These are phyloP conservation scores for Pyrenopolyporus hunteri DNA, from an alignment of 495 filamentous ascomycete genomes.

Conservation along the genomic window DNA sequence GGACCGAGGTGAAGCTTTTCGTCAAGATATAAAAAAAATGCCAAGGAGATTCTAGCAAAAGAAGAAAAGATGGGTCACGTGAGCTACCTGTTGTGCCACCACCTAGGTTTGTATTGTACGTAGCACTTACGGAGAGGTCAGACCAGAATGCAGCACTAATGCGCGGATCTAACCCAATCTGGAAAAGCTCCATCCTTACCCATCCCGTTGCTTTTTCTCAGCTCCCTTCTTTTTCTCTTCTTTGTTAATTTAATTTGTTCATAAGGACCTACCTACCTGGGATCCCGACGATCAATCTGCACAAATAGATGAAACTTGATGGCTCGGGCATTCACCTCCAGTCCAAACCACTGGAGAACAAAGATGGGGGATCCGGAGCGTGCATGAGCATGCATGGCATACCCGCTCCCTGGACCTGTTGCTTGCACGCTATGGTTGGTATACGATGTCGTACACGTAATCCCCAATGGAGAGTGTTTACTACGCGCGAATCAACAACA, in stretches of 20 bases:
- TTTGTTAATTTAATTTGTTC: background rate
- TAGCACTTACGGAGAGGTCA: too few relatives aligned
- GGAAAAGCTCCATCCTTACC: background rate
- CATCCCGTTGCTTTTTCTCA: background rate
- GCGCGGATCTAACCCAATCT: background rate
- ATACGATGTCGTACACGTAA: slow-evolving; percentile 28
- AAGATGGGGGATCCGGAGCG: background rate
- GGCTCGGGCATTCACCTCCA: background rate
- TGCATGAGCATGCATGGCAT: slow-evolving; percentile 31
- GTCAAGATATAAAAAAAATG: background rate
- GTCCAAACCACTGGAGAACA: background rate
- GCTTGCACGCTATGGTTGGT: slow-evolving; percentile 8
- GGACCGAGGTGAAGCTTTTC: slow-evolving; percentile 28
- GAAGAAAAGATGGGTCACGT: slow-evolving; percentile 17
- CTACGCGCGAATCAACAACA: slow-evolving; percentile 7
- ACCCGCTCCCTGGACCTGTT: slow-evolving; percentile 18
- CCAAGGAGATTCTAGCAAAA: slow-evolving; percentile 1
- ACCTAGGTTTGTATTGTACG: too few relatives aligned
- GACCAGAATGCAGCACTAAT: too few relatives aligned
- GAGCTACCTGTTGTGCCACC: too few relatives aligned
- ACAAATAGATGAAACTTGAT: background rate
- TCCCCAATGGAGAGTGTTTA: background rate
- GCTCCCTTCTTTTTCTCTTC: background rate
- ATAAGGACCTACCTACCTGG: too few relatives aligned
- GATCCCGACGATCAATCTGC: background rate